These are phyloP conservation scores for Panus rudis DNA, from an alignment of 768 basidiomycete genomes.

Conservation along the genomic window DNA sequence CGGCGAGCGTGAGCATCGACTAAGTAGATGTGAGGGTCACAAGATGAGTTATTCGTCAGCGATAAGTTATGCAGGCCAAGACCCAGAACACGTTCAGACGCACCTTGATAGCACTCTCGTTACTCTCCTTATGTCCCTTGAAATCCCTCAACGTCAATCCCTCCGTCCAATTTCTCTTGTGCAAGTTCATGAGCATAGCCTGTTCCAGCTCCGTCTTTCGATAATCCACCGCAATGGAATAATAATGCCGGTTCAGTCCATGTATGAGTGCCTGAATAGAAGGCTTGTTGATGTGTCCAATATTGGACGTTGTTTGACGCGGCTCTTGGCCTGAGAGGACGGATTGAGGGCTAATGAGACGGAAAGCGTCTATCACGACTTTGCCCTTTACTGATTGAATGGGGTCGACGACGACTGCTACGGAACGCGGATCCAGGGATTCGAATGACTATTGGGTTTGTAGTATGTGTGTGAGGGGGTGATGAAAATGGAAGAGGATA, in stretches of 20 bases:
- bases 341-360: conserved; percentile 87
- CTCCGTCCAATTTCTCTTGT: conserved; percentile 99
- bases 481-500: conserved; percentile 3
- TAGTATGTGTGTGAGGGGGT: background rate
- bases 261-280: conserved; percentile 98
- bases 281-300: conserved; percentile 99
- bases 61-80: conserved; percentile 4
- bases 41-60: background rate
- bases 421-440: conserved; percentile 84
- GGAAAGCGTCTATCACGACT: conserved; percentile 98
- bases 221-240: conserved; percentile 96
- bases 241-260: conserved; percentile 96
- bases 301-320: conserved; percentile 95
- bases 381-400: conserved; percentile 99
- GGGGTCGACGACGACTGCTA: conserved; percentile 96
- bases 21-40: conserved; percentile 23
- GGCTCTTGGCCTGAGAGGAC: conserved; percentile 92
- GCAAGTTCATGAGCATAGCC: conserved; percentile 97
- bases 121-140: conserved; percentile 76
- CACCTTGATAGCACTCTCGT: conserved; percentile 95
- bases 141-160: conserved; percentile 91
- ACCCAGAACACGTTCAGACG: conserved; percentile 16
- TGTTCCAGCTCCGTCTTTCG: conserved; percentile 98
- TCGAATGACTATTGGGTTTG: conserved; percentile 76
- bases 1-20: conserved; percentile 91